Evolutionary conservation across 2,329 filamentous ascomycete genomes (phyloP), one percentile per base, ranked within the genome.

Genomic region (Aplosporella prunicola): DNA sequence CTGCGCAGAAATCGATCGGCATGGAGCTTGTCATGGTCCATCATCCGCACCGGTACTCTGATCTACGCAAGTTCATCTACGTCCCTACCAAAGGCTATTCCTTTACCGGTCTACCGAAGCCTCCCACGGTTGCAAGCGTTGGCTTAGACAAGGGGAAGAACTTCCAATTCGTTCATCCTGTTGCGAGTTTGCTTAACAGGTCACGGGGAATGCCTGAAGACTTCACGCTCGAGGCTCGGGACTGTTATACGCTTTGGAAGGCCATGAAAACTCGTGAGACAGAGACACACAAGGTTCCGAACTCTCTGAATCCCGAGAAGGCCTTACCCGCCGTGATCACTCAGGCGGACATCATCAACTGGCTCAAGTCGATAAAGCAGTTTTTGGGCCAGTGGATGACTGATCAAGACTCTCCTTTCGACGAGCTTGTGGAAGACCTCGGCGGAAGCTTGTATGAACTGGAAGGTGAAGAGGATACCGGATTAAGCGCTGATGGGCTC

Each of bases 41-140:
- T 28, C 80, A 88, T 49, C 63, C 64, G 1, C 71, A 78, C 23
- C 69, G 83, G 32, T 88, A 87, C 56, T 87, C 80, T 0, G 82
- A 89, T 51, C 61, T 89, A 2, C 69, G 82, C n/a, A 86, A 86
- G 49, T 87, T 82, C 47, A 56, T 76, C 23, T 86, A 82, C 53
- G 55, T 64, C 0, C 68, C 76, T 2, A 68, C 68, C 0, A 51
- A 58, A 25, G 40, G 48, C 2, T 69, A 69, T 33, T 40, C 51
- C 0, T 81, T 82, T 47, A 50, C 66, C 9, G 74, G 72, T 0
- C 55, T 82, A 1, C 39, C 53, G 0, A 47, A 54, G 3, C 45
- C 49, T 13, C 49, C 51, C 4, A 48, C 47, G 1, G 53, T 62
- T 31, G 51, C 52, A 5, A 62, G 61, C 15, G 56, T 70, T 20